Evolutionary conservation across 208 protist genomes (phyloP).

Genomic region (Plasmodiophora brassicae): DNA sequence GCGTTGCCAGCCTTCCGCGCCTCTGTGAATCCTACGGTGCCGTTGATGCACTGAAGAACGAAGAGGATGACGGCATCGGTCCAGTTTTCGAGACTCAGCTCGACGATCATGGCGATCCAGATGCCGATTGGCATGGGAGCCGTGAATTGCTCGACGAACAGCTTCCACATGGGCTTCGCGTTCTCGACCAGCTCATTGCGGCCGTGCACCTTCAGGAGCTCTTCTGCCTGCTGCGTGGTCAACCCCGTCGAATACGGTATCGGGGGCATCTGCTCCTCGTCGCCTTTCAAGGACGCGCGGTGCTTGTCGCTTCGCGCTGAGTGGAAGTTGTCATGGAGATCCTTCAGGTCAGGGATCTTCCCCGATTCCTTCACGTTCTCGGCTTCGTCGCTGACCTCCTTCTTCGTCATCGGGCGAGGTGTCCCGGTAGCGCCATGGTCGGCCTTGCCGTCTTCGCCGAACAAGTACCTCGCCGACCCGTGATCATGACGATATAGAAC

Average conservation of each 20-base stretch:
- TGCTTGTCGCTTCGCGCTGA: not conserved
- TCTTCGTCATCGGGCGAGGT: not conserved
- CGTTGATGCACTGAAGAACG: conserved; percentile 61
- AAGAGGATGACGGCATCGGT: conserved; percentile 62
- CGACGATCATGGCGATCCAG: conserved; percentile 61
- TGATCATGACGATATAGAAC: not conserved
- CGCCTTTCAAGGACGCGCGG: not conserved
- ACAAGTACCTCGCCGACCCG: not conserved
- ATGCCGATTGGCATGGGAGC: conserved; percentile 54
- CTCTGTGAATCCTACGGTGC: conserved; percentile 75
- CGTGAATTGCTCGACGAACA: conserved; percentile 49
- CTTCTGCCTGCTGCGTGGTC: not conserved
- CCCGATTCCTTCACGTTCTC: not conserved
- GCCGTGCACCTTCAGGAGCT: conserved; percentile 46
- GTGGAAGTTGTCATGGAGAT: conserved; percentile 7
- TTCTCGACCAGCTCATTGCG: conserved; percentile 55
- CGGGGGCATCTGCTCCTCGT: not conserved
- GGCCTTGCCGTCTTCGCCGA: not conserved
- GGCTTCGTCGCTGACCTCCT: not conserved
- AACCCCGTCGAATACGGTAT: not conserved
- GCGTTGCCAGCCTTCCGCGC: conserved; percentile 82
- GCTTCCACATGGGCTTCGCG: conserved; percentile 41
- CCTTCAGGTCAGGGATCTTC: not conserved
- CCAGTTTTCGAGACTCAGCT: conserved; percentile 58
- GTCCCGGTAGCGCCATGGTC: not conserved